Percentiles rank a stretch among this genome's conserved stretches.
Evolutionary conservation across 495 filamentous ascomycete species (phyloP).

Genomic region (Parathielavia hyrcaniae): DNA sequence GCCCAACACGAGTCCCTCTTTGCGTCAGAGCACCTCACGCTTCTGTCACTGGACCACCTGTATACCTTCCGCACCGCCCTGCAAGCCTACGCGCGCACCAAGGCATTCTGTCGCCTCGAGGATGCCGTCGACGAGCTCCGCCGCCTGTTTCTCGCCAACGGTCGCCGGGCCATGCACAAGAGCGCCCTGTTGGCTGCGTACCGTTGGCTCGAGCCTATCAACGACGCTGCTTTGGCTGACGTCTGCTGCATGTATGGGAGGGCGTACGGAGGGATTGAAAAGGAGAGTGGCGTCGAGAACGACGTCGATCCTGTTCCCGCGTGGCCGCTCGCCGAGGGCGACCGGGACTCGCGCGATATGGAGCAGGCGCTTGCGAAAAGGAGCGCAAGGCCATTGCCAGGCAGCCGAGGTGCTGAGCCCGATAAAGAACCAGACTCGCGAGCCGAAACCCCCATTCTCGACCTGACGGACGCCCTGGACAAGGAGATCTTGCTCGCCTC

Average conservation of each 20-base stretch:
- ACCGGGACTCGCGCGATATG: not conserved
- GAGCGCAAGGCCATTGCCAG: not conserved
- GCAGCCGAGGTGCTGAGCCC: not conserved
- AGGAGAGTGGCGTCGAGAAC: conserved; percentile 25
- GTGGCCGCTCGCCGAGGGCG: conserved; percentile 18
- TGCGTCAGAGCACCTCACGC: conserved; percentile 60
- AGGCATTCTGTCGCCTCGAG: conserved; percentile 50
- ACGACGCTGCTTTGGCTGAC: conserved; percentile 47
- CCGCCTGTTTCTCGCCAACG: conserved; percentile 54
- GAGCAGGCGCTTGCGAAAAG: not conserved
- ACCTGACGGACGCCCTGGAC: conserved; percentile 8
- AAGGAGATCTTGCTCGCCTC: conserved; percentile 18
- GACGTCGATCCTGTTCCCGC: conserved; percentile 20
- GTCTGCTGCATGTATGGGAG: conserved; percentile 53
- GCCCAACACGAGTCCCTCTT: conserved; percentile 64
- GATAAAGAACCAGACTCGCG: not conserved
- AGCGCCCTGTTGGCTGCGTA: conserved; percentile 56
- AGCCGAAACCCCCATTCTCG: not conserved
- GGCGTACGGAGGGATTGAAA: conserved; percentile 45
- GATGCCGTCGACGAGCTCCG: conserved; percentile 53
- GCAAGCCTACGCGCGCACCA: conserved; percentile 48
- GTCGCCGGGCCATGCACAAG: conserved; percentile 52
- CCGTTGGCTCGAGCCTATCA: conserved; percentile 51
- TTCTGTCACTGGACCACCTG: conserved; percentile 63
- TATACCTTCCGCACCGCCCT: conserved; percentile 67